Conservation (phyloP, 148 eudicot species). For the Polygonum maritimum region DNA sequence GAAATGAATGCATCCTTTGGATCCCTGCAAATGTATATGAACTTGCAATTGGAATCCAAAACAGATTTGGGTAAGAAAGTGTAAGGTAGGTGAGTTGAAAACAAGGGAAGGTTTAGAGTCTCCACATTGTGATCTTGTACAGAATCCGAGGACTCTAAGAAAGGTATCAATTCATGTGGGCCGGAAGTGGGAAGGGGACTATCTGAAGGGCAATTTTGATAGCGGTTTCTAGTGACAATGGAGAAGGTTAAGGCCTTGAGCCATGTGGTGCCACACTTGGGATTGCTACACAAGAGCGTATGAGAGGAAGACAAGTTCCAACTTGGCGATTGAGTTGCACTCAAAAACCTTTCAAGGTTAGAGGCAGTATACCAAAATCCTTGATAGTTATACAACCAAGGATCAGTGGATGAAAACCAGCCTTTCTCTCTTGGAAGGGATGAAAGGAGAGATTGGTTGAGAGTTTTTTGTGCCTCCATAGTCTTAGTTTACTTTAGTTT, state of each 20-base stretch:
- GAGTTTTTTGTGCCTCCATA: too few species aligned
- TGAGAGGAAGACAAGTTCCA: neutral
- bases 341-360: neutral
- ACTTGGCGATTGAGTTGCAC: neutral
- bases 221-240: constrained; percentile 11
- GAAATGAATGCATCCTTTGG: too few species aligned
- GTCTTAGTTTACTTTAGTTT: too few species aligned
- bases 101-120: constrained; percentile 17
- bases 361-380: too few species aligned
- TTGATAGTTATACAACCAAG: neutral
- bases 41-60: too few species aligned
- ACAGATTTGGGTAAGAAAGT: too few species aligned
- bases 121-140: neutral
- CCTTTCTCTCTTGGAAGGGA: too few species aligned
- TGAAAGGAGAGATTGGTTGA: too few species aligned
- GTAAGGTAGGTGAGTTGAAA: constrained; percentile 37
- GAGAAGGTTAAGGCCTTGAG: constrained; percentile 30
- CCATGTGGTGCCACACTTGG: constrained; percentile 40
- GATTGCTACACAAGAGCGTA: neutral
- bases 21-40: too few species aligned
- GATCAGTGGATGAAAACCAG: neutral
- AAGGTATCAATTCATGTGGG: constrained; percentile 30
- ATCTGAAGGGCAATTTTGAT: too few species aligned
- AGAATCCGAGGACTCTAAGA: constrained; percentile 15
- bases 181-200: neutral